A percentile compares a stretch with the other conserved stretches of the same genome.
These are phyloP conservation scores for Hanseniaspora valbyensis DNA, from an alignment of 805 yeast species.

Conservation along the genomic window DNA sequence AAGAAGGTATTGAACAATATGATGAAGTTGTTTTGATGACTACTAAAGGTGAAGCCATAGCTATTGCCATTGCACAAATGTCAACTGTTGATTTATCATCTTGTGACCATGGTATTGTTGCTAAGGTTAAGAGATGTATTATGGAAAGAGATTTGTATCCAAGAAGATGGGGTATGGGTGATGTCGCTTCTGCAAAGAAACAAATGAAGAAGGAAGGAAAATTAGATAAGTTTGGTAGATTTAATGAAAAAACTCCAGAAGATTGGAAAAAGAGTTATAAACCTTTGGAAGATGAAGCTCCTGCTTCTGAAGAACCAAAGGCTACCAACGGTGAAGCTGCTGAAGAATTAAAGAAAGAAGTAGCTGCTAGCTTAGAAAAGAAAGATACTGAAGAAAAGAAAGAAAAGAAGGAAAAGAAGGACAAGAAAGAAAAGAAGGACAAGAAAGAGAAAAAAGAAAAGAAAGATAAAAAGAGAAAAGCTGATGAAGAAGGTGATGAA, in stretches of 20 bases:
- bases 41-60: slow-evolving; percentile 98
- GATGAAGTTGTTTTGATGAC: slow-evolving; percentile 97
- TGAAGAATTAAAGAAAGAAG: slow-evolving; percentile 34
- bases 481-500: slow-evolving; percentile 26
- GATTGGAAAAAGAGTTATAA: slow-evolving; percentile 82
- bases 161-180: slow-evolving; percentile 99
- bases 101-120: slow-evolving; percentile 97
- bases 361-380: slow-evolving; percentile 43
- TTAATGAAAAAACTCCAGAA: slow-evolving; percentile 86
- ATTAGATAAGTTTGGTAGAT: slow-evolving; percentile 89
- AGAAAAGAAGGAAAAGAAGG: slow-evolving; percentile 55
- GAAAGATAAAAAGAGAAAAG: slow-evolving; percentile 35
- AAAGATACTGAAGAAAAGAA: slow-evolving; percentile 43
- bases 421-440: slow-evolving; percentile 43
- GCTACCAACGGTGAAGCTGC: slow-evolving; percentile 31
- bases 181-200: slow-evolving; percentile 96
- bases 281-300: slow-evolving; percentile 45
- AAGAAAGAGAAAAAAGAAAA: slow-evolving; percentile 45
- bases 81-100: slow-evolving; percentile 91
- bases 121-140: slow-evolving; percentile 96
- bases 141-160: slow-evolving; percentile 99
- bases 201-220: slow-evolving; percentile 95
- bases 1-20: slow-evolving; percentile 91
- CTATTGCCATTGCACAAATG: slow-evolving; percentile 97
- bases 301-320: slow-evolving; percentile 28